phyloP scores from a whole-genome alignment of 2,329 filamentous ascomycete species.

The Hypomyces rosellus region DNA sequence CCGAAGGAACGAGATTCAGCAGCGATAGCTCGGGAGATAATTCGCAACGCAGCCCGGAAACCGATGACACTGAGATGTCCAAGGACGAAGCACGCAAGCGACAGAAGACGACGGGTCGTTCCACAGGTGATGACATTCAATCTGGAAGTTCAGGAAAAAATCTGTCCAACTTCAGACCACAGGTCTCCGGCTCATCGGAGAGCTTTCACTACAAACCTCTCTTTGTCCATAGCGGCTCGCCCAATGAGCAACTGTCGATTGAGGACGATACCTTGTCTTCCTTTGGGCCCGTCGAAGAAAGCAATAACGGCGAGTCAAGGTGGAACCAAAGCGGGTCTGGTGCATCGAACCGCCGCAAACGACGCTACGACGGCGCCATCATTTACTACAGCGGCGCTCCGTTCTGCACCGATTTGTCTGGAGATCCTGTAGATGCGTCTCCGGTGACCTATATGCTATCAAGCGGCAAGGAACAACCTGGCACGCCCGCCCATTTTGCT shows the following conservation, averaged over 20 bases:
- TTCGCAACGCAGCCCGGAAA: conserved; percentile 41
- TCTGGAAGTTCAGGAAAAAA: conserved; percentile 32
- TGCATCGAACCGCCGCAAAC: conserved; percentile 44
- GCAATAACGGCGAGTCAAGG: conserved; percentile 41
- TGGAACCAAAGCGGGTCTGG: conserved; percentile 44
- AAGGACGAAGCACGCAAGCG: conserved; percentile 39
- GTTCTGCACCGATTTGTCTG: conserved; percentile 75
- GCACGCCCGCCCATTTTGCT: conserved; percentile 13
- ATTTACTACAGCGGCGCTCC: conserved; percentile 77
- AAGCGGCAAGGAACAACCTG: conserved; percentile 31
- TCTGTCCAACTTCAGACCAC: conserved; percentile 33
- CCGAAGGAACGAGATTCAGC: conserved; percentile 56
- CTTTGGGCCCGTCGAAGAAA: conserved; percentile 40
- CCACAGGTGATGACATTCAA: conserved; percentile 27
- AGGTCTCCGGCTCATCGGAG: conserved; percentile 33
- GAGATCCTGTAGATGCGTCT: conserved; percentile 49
- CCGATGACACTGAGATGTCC: conserved; percentile 42
- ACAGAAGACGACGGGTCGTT: conserved; percentile 32
- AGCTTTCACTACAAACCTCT: conserved; percentile 60
- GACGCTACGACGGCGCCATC: conserved; percentile 63
- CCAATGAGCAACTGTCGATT: conserved; percentile 40
- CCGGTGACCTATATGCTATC: conserved; percentile 44
- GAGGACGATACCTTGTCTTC: conserved; percentile 48
- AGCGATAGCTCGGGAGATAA: conserved; percentile 54
- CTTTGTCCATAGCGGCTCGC: conserved; percentile 46